Evolutionary conservation across 257 asterid species (phyloP).

Genomic region (Ocimum tenuiflorum): DNA sequence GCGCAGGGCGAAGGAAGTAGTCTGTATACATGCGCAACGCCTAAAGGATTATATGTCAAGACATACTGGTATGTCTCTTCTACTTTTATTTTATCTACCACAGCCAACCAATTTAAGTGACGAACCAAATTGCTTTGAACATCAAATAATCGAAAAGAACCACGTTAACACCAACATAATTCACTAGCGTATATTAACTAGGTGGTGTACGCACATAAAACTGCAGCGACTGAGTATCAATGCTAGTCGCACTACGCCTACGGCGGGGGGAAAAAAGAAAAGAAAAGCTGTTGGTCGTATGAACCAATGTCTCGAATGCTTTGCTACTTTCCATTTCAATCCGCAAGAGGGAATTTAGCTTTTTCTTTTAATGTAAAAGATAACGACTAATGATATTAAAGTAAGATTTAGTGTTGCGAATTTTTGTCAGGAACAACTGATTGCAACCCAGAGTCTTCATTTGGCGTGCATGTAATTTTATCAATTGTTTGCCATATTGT

Average conservation of each 20-base stretch:
- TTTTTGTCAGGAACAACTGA: background rate
- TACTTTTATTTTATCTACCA: conserved; percentile 28
- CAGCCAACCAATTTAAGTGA: background rate
- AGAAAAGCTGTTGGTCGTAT: background rate
- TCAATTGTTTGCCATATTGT: background rate
- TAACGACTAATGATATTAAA: too few species aligned
- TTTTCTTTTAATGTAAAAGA: too few species aligned
- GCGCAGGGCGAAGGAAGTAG: conserved; percentile 62
- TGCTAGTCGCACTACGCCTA: background rate
- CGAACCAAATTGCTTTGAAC: background rate
- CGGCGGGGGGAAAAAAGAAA: background rate
- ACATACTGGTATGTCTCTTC: conserved; percentile 62
- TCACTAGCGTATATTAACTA: background rate
- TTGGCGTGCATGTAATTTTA: background rate
- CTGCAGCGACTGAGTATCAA: background rate
- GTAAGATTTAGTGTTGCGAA: too few species aligned
- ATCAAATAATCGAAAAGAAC: background rate
- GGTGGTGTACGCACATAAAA: too few species aligned
- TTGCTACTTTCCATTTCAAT: background rate
- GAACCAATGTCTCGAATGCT: background rate
- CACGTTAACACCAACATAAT: background rate
- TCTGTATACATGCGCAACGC: conserved; percentile 38
- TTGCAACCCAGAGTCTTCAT: background rate
- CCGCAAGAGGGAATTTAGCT: too few species aligned
- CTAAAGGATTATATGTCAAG: conserved; percentile 36